A percentile compares a stretch with the other conserved stretches of the same genome.
These are phyloP conservation scores for Sporisorium graminicola DNA, from an alignment of 1,284 basidiomycete species.

Conservation along the genomic window DNA sequence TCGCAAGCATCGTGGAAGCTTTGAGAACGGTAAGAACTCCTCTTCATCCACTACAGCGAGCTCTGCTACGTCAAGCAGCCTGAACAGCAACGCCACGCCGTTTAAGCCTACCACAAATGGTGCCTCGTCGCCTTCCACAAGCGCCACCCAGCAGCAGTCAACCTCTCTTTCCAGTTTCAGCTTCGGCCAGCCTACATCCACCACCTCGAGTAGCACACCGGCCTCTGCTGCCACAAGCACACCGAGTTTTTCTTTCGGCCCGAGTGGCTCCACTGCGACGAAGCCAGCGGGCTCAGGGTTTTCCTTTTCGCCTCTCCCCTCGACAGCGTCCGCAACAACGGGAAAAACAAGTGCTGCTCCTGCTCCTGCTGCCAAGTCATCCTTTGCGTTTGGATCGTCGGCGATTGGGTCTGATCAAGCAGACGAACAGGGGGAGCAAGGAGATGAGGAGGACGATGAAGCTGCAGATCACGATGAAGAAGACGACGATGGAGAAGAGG, in stretches of 20 bases:
- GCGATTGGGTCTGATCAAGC: background rate
- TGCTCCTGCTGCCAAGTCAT: conserved; percentile 15
- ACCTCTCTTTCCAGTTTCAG: conserved; percentile 28
- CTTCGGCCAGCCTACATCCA: conserved; percentile 30
- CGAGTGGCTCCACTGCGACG: conserved; percentile 6
- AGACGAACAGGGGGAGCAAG: background rate
- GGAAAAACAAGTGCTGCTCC: background rate
- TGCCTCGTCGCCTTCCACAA: conserved; percentile 5
- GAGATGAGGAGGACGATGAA: conserved; percentile 6
- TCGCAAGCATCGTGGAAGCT: conserved; percentile 26
- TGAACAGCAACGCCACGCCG: conserved; percentile 13
- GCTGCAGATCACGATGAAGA: conserved; percentile 8
- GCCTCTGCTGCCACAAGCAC: conserved; percentile 3
- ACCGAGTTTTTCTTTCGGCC: conserved; percentile 38
- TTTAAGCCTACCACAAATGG: conserved; percentile 30
- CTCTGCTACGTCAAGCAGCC: background rate
- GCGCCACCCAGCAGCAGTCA: background rate
- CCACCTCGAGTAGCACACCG: background rate
- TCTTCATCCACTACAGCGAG: background rate
- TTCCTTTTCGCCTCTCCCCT: conserved; percentile 33
- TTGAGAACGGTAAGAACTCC: conserved; percentile 11
- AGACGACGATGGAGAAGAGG: conserved; percentile 13
- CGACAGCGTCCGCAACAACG: conserved; percentile 1
- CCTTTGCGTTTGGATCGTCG: conserved; percentile 26
- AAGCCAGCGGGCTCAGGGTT: conserved; percentile 34